phyloP scores from a whole-genome alignment of 352 stramenopile genomes.

The Pythium brachiatum region DNA sequence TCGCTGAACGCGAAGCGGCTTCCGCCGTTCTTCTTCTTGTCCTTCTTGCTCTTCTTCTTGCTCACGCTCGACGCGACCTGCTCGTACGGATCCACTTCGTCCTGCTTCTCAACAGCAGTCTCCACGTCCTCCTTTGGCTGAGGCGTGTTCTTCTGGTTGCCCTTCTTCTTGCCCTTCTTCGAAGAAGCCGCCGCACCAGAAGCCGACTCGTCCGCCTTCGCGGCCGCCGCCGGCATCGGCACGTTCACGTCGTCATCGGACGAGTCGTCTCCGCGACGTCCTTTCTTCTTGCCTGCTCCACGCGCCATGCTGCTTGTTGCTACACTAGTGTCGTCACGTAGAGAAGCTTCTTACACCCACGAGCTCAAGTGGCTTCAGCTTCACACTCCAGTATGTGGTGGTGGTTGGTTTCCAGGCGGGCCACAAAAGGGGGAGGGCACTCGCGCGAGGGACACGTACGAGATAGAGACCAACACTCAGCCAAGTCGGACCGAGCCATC shows the following conservation, averaged over 20 bases:
- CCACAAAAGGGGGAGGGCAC: not conserved
- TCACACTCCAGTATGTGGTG: not conserved
- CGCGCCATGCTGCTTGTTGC: conserved; percentile 39
- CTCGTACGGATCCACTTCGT: conserved; percentile 30
- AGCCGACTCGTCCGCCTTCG: conserved; percentile 21
- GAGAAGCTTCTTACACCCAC: not conserved
- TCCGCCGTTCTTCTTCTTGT: conserved; percentile 29
- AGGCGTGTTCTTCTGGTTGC: conserved; percentile 75
- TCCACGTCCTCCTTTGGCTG: conserved; percentile 43
- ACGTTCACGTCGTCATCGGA: conserved; percentile 57
- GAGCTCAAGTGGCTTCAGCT: not conserved
- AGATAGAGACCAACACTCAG: conserved; percentile 15
- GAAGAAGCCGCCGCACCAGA: not conserved
- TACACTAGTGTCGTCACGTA: conserved; percentile 2
- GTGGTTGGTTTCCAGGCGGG: conserved; percentile 12
- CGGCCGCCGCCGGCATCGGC: conserved; percentile 23
- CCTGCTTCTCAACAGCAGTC: conserved; percentile 17
- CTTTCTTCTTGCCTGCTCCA: conserved; percentile 75
- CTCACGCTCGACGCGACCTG: conserved; percentile 20
- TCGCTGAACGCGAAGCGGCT: conserved; percentile 26
- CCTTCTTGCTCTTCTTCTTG: conserved; percentile 37
- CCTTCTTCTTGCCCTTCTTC: conserved; percentile 66
- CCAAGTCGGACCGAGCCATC: not conserved
- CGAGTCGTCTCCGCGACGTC: conserved; percentile 67
- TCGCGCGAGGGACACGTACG: conserved; percentile 5